Evolutionary conservation across 371 early-diverging fungal genomes (phyloP).

Genomic region (Conidiobolus incongruus): DNA sequence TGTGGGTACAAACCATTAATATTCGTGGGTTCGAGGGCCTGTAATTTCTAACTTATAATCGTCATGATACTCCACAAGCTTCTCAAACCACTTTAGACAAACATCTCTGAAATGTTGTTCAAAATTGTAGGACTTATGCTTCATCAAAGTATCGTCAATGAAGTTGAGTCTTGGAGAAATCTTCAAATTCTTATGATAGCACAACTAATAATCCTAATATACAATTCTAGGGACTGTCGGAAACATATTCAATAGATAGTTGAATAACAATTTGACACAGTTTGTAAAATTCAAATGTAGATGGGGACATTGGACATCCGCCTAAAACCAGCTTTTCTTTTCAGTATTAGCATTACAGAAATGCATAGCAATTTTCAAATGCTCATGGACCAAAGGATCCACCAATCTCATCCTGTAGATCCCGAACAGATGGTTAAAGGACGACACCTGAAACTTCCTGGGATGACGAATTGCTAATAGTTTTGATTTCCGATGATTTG

Average conservation of each 20-base stretch:
- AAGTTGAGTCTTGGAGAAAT: conserved; percentile 21
- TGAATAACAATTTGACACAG: conserved; percentile 7
- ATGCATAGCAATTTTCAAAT: neutral
- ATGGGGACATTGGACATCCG: conserved; percentile 4
- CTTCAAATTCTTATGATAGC: conserved; percentile 12
- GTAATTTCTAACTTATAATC: too few species aligned
- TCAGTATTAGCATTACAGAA: neutral
- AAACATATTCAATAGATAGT: conserved; percentile 17
- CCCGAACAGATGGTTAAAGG: conserved; percentile 26
- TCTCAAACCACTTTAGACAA: too few species aligned
- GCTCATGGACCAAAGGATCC: conserved; percentile 5
- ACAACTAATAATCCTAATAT: conserved; percentile 15
- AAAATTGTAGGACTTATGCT: conserved; percentile 4
- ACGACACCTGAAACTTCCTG: conserved; percentile 25
- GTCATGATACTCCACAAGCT: too few species aligned
- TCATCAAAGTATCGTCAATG: conserved; percentile 5
- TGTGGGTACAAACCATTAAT: too few species aligned
- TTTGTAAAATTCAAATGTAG: conserved; percentile 7
- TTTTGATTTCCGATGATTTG: neutral
- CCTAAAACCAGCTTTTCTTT: neutral
- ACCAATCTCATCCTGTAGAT: conserved; percentile 13
- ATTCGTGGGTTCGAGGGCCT: too few species aligned
- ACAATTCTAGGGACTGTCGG: conserved; percentile 24
- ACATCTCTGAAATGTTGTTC: too few species aligned
- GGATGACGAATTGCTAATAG: neutral